A percentile compares a stretch with the other conserved stretches of the same genome.
Conservation (phyloP, 176 grass and related monocot species). For the Puccinellia tenuiflora region DNA sequence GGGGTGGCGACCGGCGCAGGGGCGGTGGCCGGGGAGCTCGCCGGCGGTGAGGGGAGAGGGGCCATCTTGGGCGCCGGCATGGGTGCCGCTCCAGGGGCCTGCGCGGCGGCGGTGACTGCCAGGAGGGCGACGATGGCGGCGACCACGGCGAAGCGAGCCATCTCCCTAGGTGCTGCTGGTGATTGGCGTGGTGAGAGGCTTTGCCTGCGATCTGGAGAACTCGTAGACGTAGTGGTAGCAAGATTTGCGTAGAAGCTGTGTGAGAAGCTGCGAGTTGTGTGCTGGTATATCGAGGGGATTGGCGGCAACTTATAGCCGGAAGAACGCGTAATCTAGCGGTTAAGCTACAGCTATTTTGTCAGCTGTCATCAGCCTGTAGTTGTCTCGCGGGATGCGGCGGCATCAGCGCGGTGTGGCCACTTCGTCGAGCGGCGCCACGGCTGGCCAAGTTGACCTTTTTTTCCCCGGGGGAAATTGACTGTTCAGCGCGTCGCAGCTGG, state of each 20-base stretch:
- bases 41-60: conserved; percentile 31
- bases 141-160: conserved; percentile 41
- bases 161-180: neutral
- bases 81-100: conserved; percentile 5
- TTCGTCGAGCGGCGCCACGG: neutral
- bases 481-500: neutral
- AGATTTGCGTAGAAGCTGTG: neutral
- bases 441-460: neutral
- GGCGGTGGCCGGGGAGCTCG: conserved; percentile 18
- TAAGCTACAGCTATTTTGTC: neutral
- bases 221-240: neutral
- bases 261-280: neutral
- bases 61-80: conserved; percentile 18
- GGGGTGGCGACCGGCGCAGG: conserved; percentile 22
- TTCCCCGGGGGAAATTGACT: neutral
- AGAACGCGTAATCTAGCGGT: neutral
- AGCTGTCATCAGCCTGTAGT: neutral
- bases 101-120: conserved; percentile 7
- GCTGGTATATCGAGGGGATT: neutral
- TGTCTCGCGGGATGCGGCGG: neutral
- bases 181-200: neutral
- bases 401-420: neutral
- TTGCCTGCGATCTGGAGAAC: neutral
- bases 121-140: conserved; percentile 8
- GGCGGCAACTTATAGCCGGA: neutral